Percentiles rank a stretch among this genome's conserved stretches.
These are phyloP conservation scores for Pezicula rhizophila DNA, from an alignment of 2,329 filamentous ascomycete species.

Conservation along the genomic window DNA sequence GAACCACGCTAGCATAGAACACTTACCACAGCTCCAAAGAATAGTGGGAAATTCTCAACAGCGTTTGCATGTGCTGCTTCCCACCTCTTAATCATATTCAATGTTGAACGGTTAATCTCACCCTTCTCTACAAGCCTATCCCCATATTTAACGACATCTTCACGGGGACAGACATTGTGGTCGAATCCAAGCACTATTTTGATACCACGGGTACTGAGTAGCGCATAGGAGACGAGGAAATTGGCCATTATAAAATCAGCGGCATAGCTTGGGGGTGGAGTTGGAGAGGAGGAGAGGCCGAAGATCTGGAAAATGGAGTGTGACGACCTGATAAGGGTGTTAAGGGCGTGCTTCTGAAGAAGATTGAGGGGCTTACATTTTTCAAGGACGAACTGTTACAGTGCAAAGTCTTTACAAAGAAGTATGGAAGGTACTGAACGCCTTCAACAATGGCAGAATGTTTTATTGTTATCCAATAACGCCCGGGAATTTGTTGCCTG, in stretches of 20 bases:
- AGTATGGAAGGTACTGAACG: too few species aligned
- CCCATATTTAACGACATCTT: slow-evolving; percentile 40
- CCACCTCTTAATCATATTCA: slow-evolving; percentile 37
- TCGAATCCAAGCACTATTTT: slow-evolving; percentile 37
- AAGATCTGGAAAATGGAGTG: neutral
- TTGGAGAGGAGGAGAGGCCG: neutral
- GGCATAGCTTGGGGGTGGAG: slow-evolving; percentile 5
- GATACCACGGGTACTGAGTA: slow-evolving; percentile 36
- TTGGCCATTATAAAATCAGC: slow-evolving; percentile 30
- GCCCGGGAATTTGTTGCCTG: too few species aligned
- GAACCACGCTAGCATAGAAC: neutral
- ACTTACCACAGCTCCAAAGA: slow-evolving; percentile 28
- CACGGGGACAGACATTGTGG: slow-evolving; percentile 39
- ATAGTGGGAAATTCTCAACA: slow-evolving; percentile 35
- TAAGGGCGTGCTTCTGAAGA: too few species aligned
- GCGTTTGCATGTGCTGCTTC: slow-evolving; percentile 41
- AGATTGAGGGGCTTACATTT: too few species aligned
- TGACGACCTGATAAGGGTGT: neutral
- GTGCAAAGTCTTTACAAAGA: too few species aligned
- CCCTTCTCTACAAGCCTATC: slow-evolving; percentile 34
- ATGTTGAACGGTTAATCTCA: slow-evolving; percentile 35
- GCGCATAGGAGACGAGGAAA: slow-evolving; percentile 37
- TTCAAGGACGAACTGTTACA: too few species aligned
- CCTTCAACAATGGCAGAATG: too few species aligned
- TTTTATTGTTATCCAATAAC: too few species aligned